These are phyloP conservation scores for Jackrogersella minutella DNA, from an alignment of 495 filamentous ascomycete genomes.

Conservation along the genomic window DNA sequence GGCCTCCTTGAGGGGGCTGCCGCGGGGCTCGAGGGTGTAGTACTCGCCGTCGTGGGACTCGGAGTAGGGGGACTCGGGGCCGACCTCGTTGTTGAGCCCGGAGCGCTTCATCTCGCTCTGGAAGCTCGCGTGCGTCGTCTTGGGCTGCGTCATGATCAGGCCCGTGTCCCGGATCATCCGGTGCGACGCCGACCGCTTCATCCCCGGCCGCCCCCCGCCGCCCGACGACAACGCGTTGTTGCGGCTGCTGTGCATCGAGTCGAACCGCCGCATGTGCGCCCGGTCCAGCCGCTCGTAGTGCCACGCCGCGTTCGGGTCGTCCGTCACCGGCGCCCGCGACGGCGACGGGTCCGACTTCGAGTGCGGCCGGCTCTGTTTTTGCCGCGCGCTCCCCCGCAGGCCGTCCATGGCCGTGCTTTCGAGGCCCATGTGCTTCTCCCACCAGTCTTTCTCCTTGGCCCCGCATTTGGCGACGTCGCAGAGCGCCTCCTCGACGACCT, in stretches of 20 bases:
- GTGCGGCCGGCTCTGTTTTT: conserved; percentile 17
- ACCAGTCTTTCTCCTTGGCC: conserved; percentile 36
- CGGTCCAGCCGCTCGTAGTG: conserved; percentile 33
- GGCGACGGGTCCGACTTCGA: conserved; percentile 37
- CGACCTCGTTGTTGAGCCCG: conserved; percentile 16
- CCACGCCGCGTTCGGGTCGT: conserved; percentile 27
- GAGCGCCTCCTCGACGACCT: conserved; percentile 38
- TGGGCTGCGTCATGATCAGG: conserved; percentile 29
- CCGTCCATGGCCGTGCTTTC: not conserved
- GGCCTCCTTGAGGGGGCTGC: not conserved
- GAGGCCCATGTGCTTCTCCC: conserved; percentile 32
- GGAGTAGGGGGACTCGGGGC: not conserved
- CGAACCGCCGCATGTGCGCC: conserved; percentile 18
- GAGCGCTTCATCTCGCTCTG: conserved; percentile 8
- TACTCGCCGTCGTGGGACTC: conserved; percentile 18
- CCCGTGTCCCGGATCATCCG: conserved; percentile 19
- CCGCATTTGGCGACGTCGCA: conserved; percentile 38
- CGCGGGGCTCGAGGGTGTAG: conserved; percentile 26
- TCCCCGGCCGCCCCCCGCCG: conserved; percentile 64
- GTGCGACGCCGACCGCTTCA: conserved; percentile 58
- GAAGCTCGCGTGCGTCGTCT: conserved; percentile 19
- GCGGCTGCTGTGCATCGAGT: conserved; percentile 25
- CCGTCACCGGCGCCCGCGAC: not conserved
- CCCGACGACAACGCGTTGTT: no score
- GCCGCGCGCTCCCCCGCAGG: not conserved